A percentile compares a stretch with the other conserved stretches of the same genome.
phyloP scores from a whole-genome alignment of 768 basidiomycete genomes.

The Leccinum barrowsii region DNA sequence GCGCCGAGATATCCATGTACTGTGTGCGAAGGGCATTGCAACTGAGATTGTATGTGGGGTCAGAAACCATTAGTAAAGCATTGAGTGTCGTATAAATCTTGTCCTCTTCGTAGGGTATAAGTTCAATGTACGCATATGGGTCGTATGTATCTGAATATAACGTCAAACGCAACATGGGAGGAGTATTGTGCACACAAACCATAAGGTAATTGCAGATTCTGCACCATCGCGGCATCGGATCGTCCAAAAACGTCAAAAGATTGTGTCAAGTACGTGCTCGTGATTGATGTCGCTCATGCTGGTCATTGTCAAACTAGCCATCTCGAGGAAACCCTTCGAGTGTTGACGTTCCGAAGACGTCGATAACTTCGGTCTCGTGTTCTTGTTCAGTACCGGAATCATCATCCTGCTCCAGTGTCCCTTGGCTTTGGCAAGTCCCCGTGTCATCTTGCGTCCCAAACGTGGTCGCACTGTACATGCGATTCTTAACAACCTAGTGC shows the following conservation, averaged over 20 bases:
- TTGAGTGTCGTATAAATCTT: background rate
- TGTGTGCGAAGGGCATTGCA: conserved; percentile 1
- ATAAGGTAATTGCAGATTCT: background rate
- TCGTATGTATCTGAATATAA: background rate
- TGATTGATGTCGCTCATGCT: background rate
- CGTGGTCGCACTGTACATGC: conserved; percentile 31
- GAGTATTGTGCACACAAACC: conserved; percentile 11
- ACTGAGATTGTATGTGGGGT: background rate
- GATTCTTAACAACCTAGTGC: conserved; percentile 28
- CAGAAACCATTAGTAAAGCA: background rate
- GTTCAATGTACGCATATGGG: background rate
- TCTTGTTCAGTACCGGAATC: background rate
- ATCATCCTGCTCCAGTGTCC: conserved; percentile 3
- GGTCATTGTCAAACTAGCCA: conserved; percentile 12
- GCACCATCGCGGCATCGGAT: background rate
- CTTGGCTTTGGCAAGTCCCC: conserved; percentile 10
- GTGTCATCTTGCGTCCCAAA: conserved; percentile 28
- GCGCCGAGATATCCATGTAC: conserved; percentile 4
- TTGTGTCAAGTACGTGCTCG: background rate
- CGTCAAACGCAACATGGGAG: background rate
- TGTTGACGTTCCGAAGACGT: conserved; percentile 11
- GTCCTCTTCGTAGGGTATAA: background rate
- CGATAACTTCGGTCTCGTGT: background rate
- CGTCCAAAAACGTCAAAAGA: conserved; percentile 1
- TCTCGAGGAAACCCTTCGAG: background rate